Conservation (phyloP, 1,139 yeast genomes). For the Pichia norvegensis region DNA sequence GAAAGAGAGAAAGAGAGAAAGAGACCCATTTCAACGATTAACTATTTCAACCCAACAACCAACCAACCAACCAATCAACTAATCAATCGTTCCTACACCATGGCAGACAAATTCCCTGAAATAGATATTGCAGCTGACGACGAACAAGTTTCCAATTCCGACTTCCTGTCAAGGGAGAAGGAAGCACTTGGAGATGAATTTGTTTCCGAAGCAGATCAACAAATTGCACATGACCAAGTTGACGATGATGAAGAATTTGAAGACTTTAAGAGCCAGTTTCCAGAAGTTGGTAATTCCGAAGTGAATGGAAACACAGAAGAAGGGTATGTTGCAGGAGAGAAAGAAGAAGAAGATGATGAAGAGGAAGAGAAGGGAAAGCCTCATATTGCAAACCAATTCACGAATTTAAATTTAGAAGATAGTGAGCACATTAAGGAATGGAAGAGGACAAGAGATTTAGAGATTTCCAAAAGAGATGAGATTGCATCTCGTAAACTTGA, state of each 20-base stretch:
- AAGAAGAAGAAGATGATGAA: conserved; percentile 27
- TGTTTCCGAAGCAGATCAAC: conserved; percentile 58
- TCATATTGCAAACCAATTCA: conserved; percentile 19
- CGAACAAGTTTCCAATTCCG: conserved; percentile 33
- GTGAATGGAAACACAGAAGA: conserved; percentile 20
- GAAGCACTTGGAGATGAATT: conserved; percentile 75
- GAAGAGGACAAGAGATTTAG: conserved; percentile 77
- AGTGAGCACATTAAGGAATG: conserved; percentile 63
- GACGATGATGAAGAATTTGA: conserved; percentile 49
- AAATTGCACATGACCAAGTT: conserved; percentile 30
- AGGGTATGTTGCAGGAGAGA: conserved; percentile 1
- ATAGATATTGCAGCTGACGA: conserved; percentile 39
- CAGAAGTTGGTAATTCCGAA: conserved; percentile 40
- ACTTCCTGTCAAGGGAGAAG: conserved; percentile 78
- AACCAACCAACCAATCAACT: no score
- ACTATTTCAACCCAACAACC: not conserved
- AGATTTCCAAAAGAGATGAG: conserved; percentile 75
- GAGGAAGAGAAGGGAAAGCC: conserved; percentile 23
- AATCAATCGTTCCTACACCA: no score
- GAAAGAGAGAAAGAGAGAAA: no score
- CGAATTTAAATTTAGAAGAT: conserved; percentile 33
- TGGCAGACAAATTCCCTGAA: conserved; percentile 87
- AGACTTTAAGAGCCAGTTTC: conserved; percentile 61
- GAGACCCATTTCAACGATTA: no score
- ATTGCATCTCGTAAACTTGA: conserved; percentile 58